Conservation (phyloP, 495 filamentous ascomycete genomes). For the Paragyromitra xinjiangensis region DNA sequence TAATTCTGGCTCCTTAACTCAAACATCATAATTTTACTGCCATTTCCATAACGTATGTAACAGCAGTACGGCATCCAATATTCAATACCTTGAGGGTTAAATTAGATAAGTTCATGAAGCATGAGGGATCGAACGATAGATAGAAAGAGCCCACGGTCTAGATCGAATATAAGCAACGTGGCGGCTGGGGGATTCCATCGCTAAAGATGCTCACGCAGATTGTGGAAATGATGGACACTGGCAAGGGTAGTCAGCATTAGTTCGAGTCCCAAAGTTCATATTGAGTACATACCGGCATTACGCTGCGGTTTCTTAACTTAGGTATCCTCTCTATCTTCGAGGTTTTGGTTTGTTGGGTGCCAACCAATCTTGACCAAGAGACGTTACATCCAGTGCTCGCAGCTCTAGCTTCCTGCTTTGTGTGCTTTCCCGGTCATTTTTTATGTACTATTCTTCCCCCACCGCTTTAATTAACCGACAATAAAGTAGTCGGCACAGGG, state of each 20-base stretch:
- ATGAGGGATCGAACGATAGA: conserved; percentile 29
- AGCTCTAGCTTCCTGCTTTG: conserved; percentile 27
- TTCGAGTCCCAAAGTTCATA: conserved; percentile 15
- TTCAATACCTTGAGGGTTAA: conserved; percentile 21
- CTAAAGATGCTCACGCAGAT: conserved; percentile 27
- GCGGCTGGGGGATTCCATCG: conserved; percentile 15
- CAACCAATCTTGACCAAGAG: conserved; percentile 20
- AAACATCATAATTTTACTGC: conserved; percentile 6
- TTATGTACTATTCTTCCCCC: conserved; percentile 31
- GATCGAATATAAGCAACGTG: conserved; percentile 41
- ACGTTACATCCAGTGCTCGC: conserved; percentile 16
- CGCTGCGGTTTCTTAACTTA: conserved; percentile 27
- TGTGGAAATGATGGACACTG: conserved; percentile 24
- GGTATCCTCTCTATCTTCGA: conserved; percentile 19
- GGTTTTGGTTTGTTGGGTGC: conserved; percentile 18
- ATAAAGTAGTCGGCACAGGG: conserved; percentile 34
- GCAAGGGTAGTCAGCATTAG: conserved; percentile 32
- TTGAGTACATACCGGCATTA: conserved; percentile 23
- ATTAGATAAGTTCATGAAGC: conserved; percentile 12
- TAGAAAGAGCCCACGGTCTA: conserved; percentile 20
- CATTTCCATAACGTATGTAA: not conserved
- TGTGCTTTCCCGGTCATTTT: conserved; percentile 33
- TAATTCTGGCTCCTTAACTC: not conserved
- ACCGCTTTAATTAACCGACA: conserved; percentile 47
- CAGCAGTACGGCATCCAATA: not conserved